A percentile compares a stretch with the other conserved stretches of the same genome.
phyloP scores from a whole-genome alignment of 441 rosid genomes.

The Hura crepitans region DNA sequence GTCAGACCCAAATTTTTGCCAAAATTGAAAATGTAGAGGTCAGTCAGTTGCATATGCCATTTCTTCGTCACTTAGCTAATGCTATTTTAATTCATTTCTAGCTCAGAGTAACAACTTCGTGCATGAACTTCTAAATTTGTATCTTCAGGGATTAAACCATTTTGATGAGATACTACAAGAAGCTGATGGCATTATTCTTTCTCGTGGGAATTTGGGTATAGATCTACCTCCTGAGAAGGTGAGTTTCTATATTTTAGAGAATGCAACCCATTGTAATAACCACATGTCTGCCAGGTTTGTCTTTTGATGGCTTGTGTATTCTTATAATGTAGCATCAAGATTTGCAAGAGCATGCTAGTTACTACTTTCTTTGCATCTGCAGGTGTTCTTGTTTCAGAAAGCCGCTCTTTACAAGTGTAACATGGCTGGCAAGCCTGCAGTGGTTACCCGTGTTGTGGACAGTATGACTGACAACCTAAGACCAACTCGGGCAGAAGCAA shows the following conservation, averaged over 20 bases:
- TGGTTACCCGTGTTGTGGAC: conserved; percentile 97
- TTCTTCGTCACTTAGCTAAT: conserved; percentile 4
- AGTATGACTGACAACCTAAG: conserved; percentile 96
- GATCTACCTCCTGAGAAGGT: conserved; percentile 99
- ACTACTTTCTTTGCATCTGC: conserved; percentile 21
- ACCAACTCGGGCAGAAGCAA: conserved; percentile 99
- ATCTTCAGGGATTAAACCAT: conserved; percentile 73
- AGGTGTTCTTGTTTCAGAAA: conserved; percentile 96
- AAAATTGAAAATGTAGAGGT: conserved; percentile 96
- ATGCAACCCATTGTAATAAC: no score
- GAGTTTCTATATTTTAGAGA: conserved; percentile 13
- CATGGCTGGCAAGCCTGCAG: conserved; percentile 98
- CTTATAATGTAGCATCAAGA: neutral
- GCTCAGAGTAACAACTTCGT: neutral
- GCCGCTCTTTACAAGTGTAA: conserved; percentile 97
- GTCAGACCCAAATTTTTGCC: conserved; percentile 90
- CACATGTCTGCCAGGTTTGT: neutral
- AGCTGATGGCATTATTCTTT: conserved; percentile 97
- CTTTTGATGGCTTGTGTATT: conserved; percentile 4
- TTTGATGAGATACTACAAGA: conserved; percentile 97
- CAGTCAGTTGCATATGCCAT: conserved; percentile 32
- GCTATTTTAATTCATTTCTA: conserved; percentile 2
- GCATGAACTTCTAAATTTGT: neutral
- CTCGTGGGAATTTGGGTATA: conserved; percentile 96
- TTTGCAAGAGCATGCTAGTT: neutral